These are phyloP conservation scores for Phytophthora pisi DNA, from an alignment of 352 stramenopile genomes.

Conservation along the genomic window DNA sequence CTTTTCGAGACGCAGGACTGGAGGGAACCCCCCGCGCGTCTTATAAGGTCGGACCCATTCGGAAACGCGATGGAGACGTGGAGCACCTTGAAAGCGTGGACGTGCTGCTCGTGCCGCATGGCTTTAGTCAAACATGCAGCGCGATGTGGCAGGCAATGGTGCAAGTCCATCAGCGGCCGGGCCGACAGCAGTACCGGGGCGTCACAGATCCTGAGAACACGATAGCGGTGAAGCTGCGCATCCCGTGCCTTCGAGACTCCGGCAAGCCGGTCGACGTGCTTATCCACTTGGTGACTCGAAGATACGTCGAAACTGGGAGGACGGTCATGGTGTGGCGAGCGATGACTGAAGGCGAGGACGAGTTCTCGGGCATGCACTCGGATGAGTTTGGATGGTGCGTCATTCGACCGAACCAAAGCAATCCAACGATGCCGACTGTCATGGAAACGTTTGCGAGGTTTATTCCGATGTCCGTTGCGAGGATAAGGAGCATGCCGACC, in stretches of 20 bases:
- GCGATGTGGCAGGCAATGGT: too few species aligned
- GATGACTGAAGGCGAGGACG: conserved; percentile 11
- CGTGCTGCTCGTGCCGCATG: conserved; percentile 14
- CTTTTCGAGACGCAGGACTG: conserved; percentile 15
- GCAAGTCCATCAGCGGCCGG: not conserved
- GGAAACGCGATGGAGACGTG: conserved; percentile 15
- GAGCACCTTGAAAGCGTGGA: conserved; percentile 32
- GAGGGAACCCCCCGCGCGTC: not conserved
- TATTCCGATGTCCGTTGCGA: conserved; percentile 16
- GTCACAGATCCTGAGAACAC: not conserved
- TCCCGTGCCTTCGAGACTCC: not conserved
- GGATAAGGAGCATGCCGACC: conserved; percentile 6
- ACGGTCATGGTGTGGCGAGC: conserved; percentile 7
- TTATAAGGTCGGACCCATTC: conserved; percentile 6
- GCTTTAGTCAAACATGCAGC: not conserved
- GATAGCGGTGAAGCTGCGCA: not conserved
- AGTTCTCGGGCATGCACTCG: conserved; percentile 12
- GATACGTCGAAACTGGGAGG: not conserved
- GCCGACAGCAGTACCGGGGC: not conserved
- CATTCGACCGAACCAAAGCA: not conserved
- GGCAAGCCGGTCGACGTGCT: not conserved
- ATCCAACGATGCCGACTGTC: conserved; percentile 7
- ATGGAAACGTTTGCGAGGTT: conserved; percentile 22
- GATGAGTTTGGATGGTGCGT: conserved; percentile 14
- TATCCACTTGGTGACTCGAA: not conserved